phyloP scores from a whole-genome alignment of 2,329 filamentous ascomycete genomes.

The Metarhizium sp. region DNA sequence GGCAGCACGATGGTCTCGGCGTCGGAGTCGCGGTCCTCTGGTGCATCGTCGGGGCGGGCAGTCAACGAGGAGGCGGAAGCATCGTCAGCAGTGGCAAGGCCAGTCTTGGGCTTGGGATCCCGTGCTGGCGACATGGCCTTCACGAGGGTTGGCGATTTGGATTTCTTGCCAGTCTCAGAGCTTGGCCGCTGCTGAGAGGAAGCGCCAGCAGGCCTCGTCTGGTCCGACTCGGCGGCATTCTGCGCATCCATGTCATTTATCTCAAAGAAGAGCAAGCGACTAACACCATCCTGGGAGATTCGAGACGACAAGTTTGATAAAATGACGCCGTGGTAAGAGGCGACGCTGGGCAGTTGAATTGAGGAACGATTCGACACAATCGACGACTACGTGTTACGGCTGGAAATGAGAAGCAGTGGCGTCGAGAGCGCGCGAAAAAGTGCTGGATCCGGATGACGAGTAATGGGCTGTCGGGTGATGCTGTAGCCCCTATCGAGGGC shows the following conservation, averaged over 20 bases:
- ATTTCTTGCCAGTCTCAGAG: slow-evolving; percentile 14
- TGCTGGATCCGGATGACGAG: background rate
- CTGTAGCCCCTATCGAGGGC: slow-evolving; percentile 6
- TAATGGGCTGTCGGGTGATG: slow-evolving; percentile 2
- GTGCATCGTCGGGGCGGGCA: slow-evolving; percentile 25
- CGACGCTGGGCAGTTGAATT: background rate
- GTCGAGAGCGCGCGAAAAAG: slow-evolving; percentile 1
- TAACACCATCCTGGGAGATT: slow-evolving; percentile 48
- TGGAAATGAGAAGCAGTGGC: background rate
- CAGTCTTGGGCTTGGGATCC: slow-evolving; percentile 6
- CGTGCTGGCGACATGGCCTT: slow-evolving; percentile 9
- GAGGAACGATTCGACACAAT: background rate
- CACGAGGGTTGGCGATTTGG: slow-evolving; percentile 6
- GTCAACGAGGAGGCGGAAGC: slow-evolving; percentile 2
- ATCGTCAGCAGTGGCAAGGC: background rate
- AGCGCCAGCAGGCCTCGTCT: slow-evolving; percentile 47
- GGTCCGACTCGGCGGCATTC: slow-evolving; percentile 55
- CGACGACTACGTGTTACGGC: background rate
- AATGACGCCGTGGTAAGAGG: slow-evolving; percentile 6
- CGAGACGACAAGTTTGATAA: slow-evolving; percentile 7
- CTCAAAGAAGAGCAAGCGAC: slow-evolving; percentile 37
- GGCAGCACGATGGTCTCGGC: slow-evolving; percentile 63
- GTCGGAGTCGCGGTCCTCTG: slow-evolving; percentile 55
- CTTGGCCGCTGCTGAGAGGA: slow-evolving; percentile 35
- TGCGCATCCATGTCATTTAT: slow-evolving; percentile 62